These are phyloP conservation scores for Mortierella sp. DNA, from an alignment of 371 early-diverging fungal species.

Conservation along the genomic window DNA sequence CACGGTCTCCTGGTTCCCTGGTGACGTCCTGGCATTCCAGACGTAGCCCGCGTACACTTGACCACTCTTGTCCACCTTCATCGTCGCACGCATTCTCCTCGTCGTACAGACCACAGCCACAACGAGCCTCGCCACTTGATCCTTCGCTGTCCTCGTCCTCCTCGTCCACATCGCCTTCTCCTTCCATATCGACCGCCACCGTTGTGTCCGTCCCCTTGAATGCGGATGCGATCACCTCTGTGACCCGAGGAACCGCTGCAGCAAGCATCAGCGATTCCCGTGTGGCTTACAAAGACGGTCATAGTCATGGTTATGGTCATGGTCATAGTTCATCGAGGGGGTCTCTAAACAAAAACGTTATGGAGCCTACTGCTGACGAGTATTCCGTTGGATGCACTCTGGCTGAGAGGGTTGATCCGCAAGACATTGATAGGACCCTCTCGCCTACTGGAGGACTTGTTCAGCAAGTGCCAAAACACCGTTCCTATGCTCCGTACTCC, in stretches of 20 bases:
- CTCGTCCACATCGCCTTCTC: slow-evolving; percentile 45
- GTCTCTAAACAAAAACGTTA: not conserved
- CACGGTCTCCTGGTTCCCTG: not conserved
- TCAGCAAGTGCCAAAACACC: slow-evolving; percentile 7
- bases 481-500: not conserved
- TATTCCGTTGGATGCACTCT: no score
- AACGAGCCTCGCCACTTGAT: slow-evolving; percentile 26
- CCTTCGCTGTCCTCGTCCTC: slow-evolving; percentile 34
- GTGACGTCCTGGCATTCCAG: not conserved
- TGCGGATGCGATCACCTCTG: slow-evolving; percentile 29
- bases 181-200: slow-evolving; percentile 31
- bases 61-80: not conserved
- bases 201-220: slow-evolving; percentile 35
- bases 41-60: not conserved
- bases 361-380: not conserved
- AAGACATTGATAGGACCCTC: not conserved
- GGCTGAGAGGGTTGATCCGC: not conserved
- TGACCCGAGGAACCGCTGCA: slow-evolving; percentile 36
- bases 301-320: slow-evolving; percentile 2
- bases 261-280: slow-evolving; percentile 29
- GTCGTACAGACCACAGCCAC: slow-evolving; percentile 22
- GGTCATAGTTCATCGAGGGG: no score
- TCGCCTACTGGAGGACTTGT: slow-evolving; percentile 26
- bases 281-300: not conserved
- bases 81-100: slow-evolving; percentile 2